Percentiles rank a stretch among this genome's conserved stretches.
phyloP scores from a whole-genome alignment of 371 early-diverging fungal genomes.

The Funneliformis caledonium region DNA sequence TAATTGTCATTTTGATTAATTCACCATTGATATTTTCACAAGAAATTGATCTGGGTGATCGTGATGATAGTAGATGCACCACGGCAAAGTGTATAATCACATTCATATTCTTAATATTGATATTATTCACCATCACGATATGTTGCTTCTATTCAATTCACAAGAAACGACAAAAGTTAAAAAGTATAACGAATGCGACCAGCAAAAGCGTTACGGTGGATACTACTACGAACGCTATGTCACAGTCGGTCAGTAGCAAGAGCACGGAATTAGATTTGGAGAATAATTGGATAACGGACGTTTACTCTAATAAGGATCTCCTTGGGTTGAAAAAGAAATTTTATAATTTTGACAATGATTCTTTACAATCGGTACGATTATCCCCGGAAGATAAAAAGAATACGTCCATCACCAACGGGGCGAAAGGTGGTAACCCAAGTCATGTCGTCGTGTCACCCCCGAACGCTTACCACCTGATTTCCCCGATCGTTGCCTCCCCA shows the following conservation, averaged over 20 bases:
- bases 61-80: not conserved
- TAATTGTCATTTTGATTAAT: not conserved
- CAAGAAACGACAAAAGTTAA: not conserved
- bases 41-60: not conserved
- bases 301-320: not conserved
- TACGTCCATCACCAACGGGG: not conserved
- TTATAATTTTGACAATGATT: not conserved
- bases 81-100: not conserved
- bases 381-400: not conserved
- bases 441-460: not conserved
- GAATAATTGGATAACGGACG: not conserved
- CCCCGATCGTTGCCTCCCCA: not conserved
- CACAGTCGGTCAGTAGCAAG: not conserved
- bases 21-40: not conserved
- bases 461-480: not conserved
- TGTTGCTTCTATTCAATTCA: not conserved
- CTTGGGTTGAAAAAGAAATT: not conserved
- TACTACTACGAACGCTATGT: no score
- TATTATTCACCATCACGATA: not conserved
- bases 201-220: no score
- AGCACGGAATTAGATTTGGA: not conserved
- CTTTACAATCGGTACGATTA: not conserved
- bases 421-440: not conserved
- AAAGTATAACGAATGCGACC: not conserved
- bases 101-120: not conserved